phyloP scores from a whole-genome alignment of 2,329 filamentous ascomycete genomes.

The Verticillium isaacii region DNA sequence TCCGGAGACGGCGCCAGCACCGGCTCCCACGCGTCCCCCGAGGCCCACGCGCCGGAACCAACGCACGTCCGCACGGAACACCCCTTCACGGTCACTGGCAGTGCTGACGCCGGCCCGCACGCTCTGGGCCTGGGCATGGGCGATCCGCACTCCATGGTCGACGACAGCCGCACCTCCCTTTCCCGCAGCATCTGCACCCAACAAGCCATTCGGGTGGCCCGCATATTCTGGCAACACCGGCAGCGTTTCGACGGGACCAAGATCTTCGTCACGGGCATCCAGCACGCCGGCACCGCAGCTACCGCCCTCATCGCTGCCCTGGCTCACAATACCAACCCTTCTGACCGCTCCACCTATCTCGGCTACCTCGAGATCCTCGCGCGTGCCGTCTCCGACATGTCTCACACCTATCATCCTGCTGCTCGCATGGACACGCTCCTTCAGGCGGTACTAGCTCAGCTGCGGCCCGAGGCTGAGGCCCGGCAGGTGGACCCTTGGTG shows the following conservation, averaged over 20 bases:
- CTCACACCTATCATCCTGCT: conserved; percentile 46
- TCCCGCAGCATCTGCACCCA: conserved; percentile 50
- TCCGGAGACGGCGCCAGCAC: conserved; percentile 22
- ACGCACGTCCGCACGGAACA: conserved; percentile 7
- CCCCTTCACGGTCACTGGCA: neutral
- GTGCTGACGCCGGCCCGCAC: conserved; percentile 6
- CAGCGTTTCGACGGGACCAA: conserved; percentile 46
- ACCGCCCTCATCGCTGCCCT: conserved; percentile 48
- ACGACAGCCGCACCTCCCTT: conserved; percentile 37
- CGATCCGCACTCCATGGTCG: conserved; percentile 28
- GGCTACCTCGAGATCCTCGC: conserved; percentile 49
- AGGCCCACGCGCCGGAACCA: conserved; percentile 8
- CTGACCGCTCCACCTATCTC: conserved; percentile 32
- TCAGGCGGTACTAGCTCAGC: conserved; percentile 45
- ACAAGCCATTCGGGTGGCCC: conserved; percentile 46
- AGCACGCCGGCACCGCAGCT: conserved; percentile 50
- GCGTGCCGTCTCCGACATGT: conserved; percentile 47
- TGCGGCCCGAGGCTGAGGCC: conserved; percentile 26
- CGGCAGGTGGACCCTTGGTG: neutral
- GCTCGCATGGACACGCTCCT: conserved; percentile 48
- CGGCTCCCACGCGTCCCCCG: conserved; percentile 25
- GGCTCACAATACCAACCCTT: conserved; percentile 27
- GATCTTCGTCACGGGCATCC: conserved; percentile 44
- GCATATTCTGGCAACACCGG: conserved; percentile 51
- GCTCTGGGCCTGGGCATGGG: conserved; percentile 20